Evolutionary conservation across 2,329 filamentous ascomycete genomes (phyloP).

Genomic region (Endoconidiophora polonica): DNA sequence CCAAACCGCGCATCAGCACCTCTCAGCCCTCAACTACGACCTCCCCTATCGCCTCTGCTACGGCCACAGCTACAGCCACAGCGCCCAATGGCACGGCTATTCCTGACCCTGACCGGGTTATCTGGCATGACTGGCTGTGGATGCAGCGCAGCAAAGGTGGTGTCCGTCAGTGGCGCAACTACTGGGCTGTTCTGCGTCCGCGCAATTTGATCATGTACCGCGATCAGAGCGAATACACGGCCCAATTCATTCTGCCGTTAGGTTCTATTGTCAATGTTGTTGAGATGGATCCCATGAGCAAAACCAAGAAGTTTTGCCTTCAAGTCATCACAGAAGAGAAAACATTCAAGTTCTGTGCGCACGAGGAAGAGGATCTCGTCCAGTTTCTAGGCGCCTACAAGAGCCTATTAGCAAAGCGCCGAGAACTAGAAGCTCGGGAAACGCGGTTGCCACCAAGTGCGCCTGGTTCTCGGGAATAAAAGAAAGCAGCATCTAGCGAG

Average conservation of each 20-base stretch:
- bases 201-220: conserved; percentile 84
- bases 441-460: neutral
- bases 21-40: neutral
- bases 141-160: conserved; percentile 69
- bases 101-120: conserved; percentile 67
- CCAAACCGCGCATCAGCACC: neutral
- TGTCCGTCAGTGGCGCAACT: conserved; percentile 81
- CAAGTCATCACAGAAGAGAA: conserved; percentile 92
- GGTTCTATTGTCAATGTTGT: conserved; percentile 72
- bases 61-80: conserved; percentile 16
- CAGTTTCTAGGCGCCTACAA: conserved; percentile 84
- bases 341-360: conserved; percentile 58
- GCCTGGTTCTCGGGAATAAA: neutral
- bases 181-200: conserved; percentile 81
- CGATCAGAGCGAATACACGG: conserved; percentile 77
- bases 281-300: conserved; percentile 76
- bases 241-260: conserved; percentile 65
- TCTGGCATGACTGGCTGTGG: conserved; percentile 84
- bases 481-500: neutral
- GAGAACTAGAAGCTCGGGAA: conserved; percentile 34
- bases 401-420: conserved; percentile 58
- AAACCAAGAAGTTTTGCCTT: conserved; percentile 70
- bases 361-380: conserved; percentile 66
- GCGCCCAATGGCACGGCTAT: conserved; percentile 28
- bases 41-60: conserved; percentile 14